These are phyloP conservation scores for Suillus plorans DNA, from an alignment of 768 basidiomycete species.

Conservation along the genomic window DNA sequence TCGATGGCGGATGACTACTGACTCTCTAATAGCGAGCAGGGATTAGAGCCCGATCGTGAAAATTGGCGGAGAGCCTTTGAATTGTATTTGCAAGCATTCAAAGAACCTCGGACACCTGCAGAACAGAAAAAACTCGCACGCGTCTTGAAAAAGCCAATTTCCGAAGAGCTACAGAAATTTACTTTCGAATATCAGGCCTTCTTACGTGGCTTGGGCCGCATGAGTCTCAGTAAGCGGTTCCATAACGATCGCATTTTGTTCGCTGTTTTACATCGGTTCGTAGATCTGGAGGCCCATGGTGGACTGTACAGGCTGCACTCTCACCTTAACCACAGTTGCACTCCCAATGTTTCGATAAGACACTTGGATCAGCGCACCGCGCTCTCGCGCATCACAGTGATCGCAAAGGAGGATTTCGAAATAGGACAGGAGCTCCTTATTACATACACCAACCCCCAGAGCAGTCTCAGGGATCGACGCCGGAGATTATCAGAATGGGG, in stretches of 20 bases:
- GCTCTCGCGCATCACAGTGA: slow-evolving; percentile 70
- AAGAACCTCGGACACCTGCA: slow-evolving; percentile 45
- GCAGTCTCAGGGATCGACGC: slow-evolving; percentile 41
- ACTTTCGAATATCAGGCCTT: slow-evolving; percentile 81
- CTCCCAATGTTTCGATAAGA: slow-evolving; percentile 75
- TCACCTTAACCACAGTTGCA: slow-evolving; percentile 84
- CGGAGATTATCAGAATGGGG: slow-evolving; percentile 68
- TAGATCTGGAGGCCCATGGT: slow-evolving; percentile 83
- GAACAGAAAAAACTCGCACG: slow-evolving; percentile 60
- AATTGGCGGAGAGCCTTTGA: slow-evolving; percentile 68
- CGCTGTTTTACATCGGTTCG: slow-evolving; percentile 4
- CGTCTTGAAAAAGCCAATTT: slow-evolving; percentile 50
- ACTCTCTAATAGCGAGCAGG: slow-evolving; percentile 27
- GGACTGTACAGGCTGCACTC: slow-evolving; percentile 86
- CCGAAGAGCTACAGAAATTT: slow-evolving; percentile 49
- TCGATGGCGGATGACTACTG: neutral
- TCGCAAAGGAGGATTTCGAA: slow-evolving; percentile 65
- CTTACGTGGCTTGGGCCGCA: slow-evolving; percentile 68
- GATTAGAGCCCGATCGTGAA: slow-evolving; percentile 56
- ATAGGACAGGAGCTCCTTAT: slow-evolving; percentile 74
- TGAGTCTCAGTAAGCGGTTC: slow-evolving; percentile 69
- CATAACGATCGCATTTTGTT: slow-evolving; percentile 1
- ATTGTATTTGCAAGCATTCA: slow-evolving; percentile 62
- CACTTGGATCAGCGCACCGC: slow-evolving; percentile 70
- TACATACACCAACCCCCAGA: slow-evolving; percentile 72